Evolutionary conservation across 2,329 filamentous ascomycete genomes (phyloP).

Genomic region (Penicillium sp.): DNA sequence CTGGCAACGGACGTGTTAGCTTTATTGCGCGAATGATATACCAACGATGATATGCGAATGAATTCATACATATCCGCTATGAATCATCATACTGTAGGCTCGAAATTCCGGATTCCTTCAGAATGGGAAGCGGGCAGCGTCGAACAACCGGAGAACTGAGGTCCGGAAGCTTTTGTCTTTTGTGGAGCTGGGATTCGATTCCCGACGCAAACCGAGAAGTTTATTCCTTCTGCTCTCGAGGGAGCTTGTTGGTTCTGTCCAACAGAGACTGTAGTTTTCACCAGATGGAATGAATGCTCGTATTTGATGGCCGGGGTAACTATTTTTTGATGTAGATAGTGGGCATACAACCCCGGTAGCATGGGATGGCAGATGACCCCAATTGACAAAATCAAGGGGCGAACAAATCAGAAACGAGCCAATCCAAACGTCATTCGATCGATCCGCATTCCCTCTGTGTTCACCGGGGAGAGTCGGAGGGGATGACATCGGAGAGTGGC

Average conservation of each 20-base stretch:
- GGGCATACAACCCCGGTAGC: too few relatives aligned
- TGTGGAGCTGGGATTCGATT: conserved; percentile 2
- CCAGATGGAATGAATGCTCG: too few relatives aligned
- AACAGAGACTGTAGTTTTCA: too few relatives aligned
- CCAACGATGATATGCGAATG: not conserved
- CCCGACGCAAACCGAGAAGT: conserved; percentile 1
- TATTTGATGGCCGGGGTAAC: too few relatives aligned
- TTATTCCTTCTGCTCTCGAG: too few relatives aligned
- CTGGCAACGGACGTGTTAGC: not conserved
- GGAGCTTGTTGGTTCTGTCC: too few relatives aligned
- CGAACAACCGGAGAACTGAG: conserved; percentile 1
- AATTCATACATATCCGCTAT: not conserved
- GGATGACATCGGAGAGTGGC: conserved; percentile 8
- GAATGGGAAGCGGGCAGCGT: not conserved
- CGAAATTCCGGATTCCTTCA: not conserved
- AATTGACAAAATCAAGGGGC: too few relatives aligned
- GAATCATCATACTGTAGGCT: not conserved
- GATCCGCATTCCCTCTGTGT: conserved; percentile 13
- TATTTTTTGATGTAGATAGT: too few relatives aligned
- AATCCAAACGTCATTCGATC: conserved; percentile 20
- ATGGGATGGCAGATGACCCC: too few relatives aligned
- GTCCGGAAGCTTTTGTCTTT: conserved; percentile 1
- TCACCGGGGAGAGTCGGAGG: conserved; percentile 29
- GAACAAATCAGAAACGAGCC: conserved; percentile 15
- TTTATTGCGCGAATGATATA: not conserved